Conservation (phyloP, 2,329 filamentous ascomycete species). For the Monilinia polystroma region DNA sequence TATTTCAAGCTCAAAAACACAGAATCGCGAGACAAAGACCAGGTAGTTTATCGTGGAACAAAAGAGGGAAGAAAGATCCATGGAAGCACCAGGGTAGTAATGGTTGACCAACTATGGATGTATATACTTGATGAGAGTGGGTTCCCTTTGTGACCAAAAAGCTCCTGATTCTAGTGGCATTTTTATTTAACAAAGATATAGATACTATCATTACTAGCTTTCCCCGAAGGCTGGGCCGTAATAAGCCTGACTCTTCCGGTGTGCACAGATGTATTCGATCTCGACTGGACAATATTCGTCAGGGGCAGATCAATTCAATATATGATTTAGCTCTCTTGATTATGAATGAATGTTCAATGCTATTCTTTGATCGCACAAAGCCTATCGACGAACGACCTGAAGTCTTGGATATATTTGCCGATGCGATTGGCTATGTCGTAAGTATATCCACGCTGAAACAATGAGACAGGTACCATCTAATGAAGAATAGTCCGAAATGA, state of each 20-base stretch:
- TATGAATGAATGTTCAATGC: no score
- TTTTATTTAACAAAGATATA: constrained; percentile 22
- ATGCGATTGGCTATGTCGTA: no score
- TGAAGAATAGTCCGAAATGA: no score
- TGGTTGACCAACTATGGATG: constrained; percentile 49
- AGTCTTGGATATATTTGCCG: no score
- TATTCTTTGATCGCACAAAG: no score
- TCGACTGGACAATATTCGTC: constrained; percentile 34
- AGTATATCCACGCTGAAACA: no score
- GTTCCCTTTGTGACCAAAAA: not conserved
- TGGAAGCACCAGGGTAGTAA: constrained; percentile 38
- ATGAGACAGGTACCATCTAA: no score
- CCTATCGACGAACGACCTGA: no score
- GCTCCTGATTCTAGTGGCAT: no score
- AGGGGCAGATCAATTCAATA: constrained; percentile 34
- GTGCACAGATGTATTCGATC: constrained; percentile 45
- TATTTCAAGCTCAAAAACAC: constrained; percentile 44
- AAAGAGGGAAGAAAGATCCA: constrained; percentile 18
- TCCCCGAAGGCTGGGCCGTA: constrained; percentile 45
- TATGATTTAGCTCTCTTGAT: no score
- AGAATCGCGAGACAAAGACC: constrained; percentile 39
- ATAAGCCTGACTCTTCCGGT: constrained; percentile 44
- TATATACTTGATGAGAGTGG: constrained; percentile 44
- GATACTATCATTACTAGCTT: constrained; percentile 46
- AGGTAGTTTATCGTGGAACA: constrained; percentile 34